Evolutionary conservation across 306 rosid genomes (phyloP).

Genomic region (Carpinus viminea): DNA sequence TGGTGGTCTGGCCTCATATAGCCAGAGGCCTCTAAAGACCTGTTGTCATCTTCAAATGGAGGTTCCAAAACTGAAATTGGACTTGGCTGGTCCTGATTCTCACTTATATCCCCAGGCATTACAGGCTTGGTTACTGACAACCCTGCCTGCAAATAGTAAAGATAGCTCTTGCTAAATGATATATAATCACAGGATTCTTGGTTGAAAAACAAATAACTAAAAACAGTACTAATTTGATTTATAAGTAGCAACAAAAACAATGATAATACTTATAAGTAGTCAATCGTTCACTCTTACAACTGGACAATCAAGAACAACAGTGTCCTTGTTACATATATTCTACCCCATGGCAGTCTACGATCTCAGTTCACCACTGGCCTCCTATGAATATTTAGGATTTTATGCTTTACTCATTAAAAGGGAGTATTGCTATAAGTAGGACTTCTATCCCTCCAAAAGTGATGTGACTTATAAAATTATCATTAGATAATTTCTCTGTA

Average conservation of each 20-base stretch:
- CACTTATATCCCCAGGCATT: slow-evolving; percentile 43
- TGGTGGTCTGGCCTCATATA: slow-evolving; percentile 36
- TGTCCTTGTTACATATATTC: not conserved
- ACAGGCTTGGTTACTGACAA: slow-evolving; percentile 45
- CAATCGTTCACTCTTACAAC: not conserved
- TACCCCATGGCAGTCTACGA: not conserved
- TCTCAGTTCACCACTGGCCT: not conserved
- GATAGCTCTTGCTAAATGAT: slow-evolving; percentile 21
- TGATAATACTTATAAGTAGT: not conserved
- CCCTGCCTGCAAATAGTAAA: slow-evolving; percentile 61
- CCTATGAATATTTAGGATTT: not conserved
- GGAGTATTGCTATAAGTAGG: too few species aligned
- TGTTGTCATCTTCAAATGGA: slow-evolving; percentile 60
- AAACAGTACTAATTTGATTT: too few species aligned
- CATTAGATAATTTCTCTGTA: not conserved
- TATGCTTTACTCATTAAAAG: not conserved
- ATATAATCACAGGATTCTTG: not conserved
- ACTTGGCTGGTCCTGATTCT: slow-evolving; percentile 82
- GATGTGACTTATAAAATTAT: too few species aligned
- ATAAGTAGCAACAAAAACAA: not conserved
- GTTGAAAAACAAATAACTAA: not conserved
- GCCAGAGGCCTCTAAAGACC: slow-evolving; percentile 44
- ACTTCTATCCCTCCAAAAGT: too few species aligned
- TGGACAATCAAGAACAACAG: slow-evolving; percentile 15
- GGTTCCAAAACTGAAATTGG: slow-evolving; percentile 86